Base-by-base conservation (phyloP, 2,329 filamentous ascomycete species). In the Tolypocladium sp. region DNA sequence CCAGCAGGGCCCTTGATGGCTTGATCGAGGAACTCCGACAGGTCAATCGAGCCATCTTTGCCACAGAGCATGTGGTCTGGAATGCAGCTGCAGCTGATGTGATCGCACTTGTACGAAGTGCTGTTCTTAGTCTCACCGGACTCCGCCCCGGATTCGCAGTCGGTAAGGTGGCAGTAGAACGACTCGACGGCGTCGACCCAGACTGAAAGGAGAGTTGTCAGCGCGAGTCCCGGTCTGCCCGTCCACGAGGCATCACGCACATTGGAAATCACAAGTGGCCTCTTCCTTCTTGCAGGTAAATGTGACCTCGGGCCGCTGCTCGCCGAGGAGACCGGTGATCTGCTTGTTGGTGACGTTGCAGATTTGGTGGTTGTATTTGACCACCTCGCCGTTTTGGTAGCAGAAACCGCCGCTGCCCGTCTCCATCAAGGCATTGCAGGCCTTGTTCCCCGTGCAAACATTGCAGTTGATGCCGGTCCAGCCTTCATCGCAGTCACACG, bases 391-490 rank as follows among this genome's bases (percentile, higher is more conserved):
- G 65, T 93, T 88, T 69, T 90, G 88, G 72, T 97, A 97, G 77
- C 94, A 99, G 13, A 96, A 87, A 38, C 92, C 94, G 53, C 88
- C 91, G 62, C 91, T 83, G 4, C 84, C 84, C 17, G 88, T 86
- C 4, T 91, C 90, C 87, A 96, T 96, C 74, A 99, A 79, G 40
- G 90, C 87, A 71, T 94, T 85, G 70, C 94, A 99, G 20, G 90
- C 92, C 65, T 88, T 79, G 71, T 97, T 82, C 4, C 86, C 85
- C 61, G 88, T 86, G 75, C 94, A 99, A 59, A 99, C 91, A 68
- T 94, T 99, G 83, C 94, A 99, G 79, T 99, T 99, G 76, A 99
- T 93, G 63, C 94, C 94, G 46, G 84, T 84, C 94, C 94, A 99
- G 59, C 94, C 94, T 42, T 96, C 90, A 69, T 92, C 89, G 73